Evolutionary conservation across 2,329 filamentous ascomycete genomes (phyloP), one percentile per base, ranked within the genome.

Genomic region (Plectosphaerella cucumerina): DNA sequence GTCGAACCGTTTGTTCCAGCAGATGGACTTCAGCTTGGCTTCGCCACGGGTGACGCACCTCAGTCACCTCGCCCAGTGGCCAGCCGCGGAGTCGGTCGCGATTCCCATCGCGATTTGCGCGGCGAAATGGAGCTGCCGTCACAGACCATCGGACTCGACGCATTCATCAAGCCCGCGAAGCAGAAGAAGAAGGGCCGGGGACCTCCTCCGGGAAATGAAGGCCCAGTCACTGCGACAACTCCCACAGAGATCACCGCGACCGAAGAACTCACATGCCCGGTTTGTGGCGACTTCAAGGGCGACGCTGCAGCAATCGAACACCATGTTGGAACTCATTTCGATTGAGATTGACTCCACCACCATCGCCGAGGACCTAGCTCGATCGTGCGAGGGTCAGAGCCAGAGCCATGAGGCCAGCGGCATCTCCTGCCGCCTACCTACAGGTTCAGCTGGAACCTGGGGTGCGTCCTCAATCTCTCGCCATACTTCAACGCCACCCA

Each of bases 221-320:
- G 20, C n/a, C 14, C 14, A 63, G 23, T 9, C 8, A 3, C 43
- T 12, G 62, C 22, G 57, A 64, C 47, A 64, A 59, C 35, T 4
- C 14, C 35, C 15, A 6, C 9, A n/a, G 35, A 39, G 14, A 18
- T 8, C 31, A 34, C 31, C 12, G 20, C 43, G 47, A n/a, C 11
- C 41, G 51, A 41, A 47, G 46, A 44, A 17, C 54, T 65, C 5
- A 74, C 66, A 6, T 90, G 86, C 62, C 86, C 86, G 0, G 81
- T 90, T 1, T 90, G 86, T 61, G 75, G 74, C 3, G 67, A 61
- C 0, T 90, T 89, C 63, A 76, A 85, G 57, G 86, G 86, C 1
- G 86, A 90, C 57, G 85, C 86, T 59, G 70, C 72, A 1, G 86
- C 86, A 9, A 84, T 90, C 10, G 80, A 80, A 10, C 76, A 85